Evolutionary conservation across 1,284 basidiomycete genomes (phyloP), one percentile per base, ranked within the genome.

Genomic region (Puccinia hordei): DNA sequence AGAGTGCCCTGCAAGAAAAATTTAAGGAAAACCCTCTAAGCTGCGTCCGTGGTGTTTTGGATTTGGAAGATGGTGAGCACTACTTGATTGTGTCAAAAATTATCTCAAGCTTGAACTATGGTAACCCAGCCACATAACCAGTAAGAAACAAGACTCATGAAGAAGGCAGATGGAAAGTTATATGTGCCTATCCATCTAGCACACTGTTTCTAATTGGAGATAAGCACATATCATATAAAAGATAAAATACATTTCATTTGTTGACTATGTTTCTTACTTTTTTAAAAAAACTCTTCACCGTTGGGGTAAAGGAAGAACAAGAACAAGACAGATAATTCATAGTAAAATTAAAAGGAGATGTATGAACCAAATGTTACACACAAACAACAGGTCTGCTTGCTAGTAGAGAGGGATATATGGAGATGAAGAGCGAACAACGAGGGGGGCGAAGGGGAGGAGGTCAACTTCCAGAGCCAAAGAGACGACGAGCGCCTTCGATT

Each of bases 401-500:
- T 24, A 57, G n/a, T 6, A 15, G 49, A 19, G 17, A n/a, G 55
- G 13, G 55, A 57, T 44, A 13, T 44, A 44, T 8, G 27, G 17
- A 24, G 17, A n/a, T 9, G 55, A 57, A 27, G 55, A 57, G 55
- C 55, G 24, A 57, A 57, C 55, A 57, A 57, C n/a, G 27, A 57
- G 27, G n/a, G 27, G 17, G 55, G 55, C 8, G 55, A 5, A 10
- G 55, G 27, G 13, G 55, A n/a, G 17, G n/a, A n/a, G 9, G 9
- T n/a, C n/a, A 57, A 44, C 8, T 44, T n/a, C 68, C 51, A 74
- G 55, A 41, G 41, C 73, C 73, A n/a, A 74, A 55, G 24, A 74
- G 53, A 61, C 73, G 73, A 27, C 55, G 88, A 65, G 96, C 84
- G 0, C 89, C 92, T 84, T 93, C 92, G 86, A 92, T 93, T 87